phyloP scores from a whole-genome alignment of 768 basidiomycete genomes.

The Ramaria sp. region DNA sequence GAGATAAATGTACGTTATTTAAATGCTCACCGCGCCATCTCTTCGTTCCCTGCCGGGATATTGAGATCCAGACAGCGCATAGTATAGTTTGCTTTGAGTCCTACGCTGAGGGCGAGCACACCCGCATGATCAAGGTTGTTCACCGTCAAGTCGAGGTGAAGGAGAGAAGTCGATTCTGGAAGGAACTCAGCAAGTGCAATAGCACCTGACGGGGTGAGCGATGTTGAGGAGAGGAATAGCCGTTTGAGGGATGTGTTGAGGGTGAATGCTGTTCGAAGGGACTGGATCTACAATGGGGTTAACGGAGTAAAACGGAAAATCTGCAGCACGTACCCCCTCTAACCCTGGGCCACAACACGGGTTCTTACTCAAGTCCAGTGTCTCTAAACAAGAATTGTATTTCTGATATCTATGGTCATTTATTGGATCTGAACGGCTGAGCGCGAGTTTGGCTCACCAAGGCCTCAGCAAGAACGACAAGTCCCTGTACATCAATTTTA shows the following conservation, averaged over 20 bases:
- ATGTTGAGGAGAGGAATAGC: slow-evolving; percentile 80
- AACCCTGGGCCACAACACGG: slow-evolving; percentile 84
- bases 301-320: not conserved
- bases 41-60: slow-evolving; percentile 78
- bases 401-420: slow-evolving; percentile 40
- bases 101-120: slow-evolving; percentile 83
- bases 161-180: slow-evolving; percentile 74
- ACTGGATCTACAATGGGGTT: slow-evolving; percentile 48
- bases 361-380: slow-evolving; percentile 86
- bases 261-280: slow-evolving; percentile 86
- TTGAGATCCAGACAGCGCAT: slow-evolving; percentile 92
- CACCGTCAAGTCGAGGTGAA: slow-evolving; percentile 85
- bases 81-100: slow-evolving; percentile 71
- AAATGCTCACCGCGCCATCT: slow-evolving; percentile 46
- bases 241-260: slow-evolving; percentile 87
- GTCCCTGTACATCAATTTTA: slow-evolving; percentile 73
- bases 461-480: slow-evolving; percentile 79
- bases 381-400: slow-evolving; percentile 91
- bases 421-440: not conserved
- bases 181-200: slow-evolving; percentile 96
- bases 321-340: slow-evolving; percentile 66
- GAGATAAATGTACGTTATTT: not conserved
- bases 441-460: slow-evolving; percentile 42
- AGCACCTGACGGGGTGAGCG: slow-evolving; percentile 71
- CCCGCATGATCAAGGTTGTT: slow-evolving; percentile 80